Evolutionary conservation across 352 stramenopile genomes (phyloP).

Genomic region (Phytophthora crassamura): DNA sequence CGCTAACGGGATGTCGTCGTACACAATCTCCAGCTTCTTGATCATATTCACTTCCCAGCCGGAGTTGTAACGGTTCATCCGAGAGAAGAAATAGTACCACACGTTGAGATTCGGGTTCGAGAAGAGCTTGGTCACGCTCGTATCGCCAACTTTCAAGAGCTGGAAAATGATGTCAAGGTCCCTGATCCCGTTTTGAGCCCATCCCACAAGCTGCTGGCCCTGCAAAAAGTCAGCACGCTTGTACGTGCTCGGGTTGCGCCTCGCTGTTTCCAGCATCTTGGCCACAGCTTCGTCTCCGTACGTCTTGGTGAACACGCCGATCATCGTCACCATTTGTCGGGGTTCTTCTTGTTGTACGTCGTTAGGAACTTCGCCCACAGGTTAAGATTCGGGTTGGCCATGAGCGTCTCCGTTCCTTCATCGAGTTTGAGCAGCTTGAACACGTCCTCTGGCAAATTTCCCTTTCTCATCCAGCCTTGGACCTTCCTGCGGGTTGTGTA

Average conservation of each 20-base stretch:
- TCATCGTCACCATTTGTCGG: background rate
- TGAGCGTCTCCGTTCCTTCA: background rate
- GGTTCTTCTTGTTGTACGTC: slow-evolving; percentile 9
- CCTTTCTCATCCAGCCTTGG: slow-evolving; percentile 3
- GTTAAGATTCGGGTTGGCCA: slow-evolving; percentile 1
- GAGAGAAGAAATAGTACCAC: slow-evolving; percentile 2
- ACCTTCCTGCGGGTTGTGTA: slow-evolving; percentile 4
- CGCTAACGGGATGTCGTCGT: slow-evolving; percentile 7
- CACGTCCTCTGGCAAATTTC: slow-evolving; percentile 3
- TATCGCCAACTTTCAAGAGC: background rate
- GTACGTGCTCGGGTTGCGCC: background rate
- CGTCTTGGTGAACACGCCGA: background rate
- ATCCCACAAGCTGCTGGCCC: background rate
- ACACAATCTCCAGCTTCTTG: background rate
- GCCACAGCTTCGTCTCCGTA: background rate
- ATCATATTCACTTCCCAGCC: background rate
- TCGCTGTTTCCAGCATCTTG: slow-evolving; percentile 7
- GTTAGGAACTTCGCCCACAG: slow-evolving; percentile 10
- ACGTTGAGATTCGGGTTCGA: no score
- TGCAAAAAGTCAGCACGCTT: background rate
- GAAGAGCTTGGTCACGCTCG: background rate
- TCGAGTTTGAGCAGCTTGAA: slow-evolving; percentile 14
- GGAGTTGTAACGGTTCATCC: background rate
- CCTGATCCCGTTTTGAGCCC: background rate
- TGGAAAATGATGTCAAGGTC: background rate